These are phyloP conservation scores for Cryphonectria japonica DNA, from an alignment of 2,329 filamentous ascomycete genomes.

Conservation along the genomic window DNA sequence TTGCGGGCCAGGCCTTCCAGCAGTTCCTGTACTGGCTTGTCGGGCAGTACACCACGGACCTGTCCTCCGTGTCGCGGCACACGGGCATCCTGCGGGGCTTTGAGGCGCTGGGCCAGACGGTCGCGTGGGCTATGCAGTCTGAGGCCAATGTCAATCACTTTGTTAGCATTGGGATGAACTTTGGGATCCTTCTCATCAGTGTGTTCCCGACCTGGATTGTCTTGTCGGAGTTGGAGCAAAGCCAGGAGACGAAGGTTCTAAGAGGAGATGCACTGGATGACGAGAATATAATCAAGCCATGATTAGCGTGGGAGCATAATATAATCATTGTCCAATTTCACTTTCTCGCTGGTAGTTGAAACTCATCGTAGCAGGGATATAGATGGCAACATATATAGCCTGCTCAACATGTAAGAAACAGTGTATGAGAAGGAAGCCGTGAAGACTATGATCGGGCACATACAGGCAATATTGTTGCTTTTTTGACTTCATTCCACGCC, in stretches of 20 bases:
- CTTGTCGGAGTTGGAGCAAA: conserved; percentile 37
- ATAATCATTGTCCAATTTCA: not conserved
- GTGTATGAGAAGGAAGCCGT: not conserved
- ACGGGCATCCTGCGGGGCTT: conserved; percentile 39
- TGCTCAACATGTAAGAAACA: not conserved
- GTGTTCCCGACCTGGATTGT: conserved; percentile 39
- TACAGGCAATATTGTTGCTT: not conserved
- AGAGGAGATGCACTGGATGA: not conserved
- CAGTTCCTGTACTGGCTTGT: conserved; percentile 41
- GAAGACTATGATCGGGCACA: not conserved
- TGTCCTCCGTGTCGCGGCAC: conserved; percentile 38
- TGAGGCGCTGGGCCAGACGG: conserved; percentile 39
- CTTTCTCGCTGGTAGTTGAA: not conserved
- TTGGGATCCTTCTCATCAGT: conserved; percentile 37
- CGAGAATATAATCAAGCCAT: not conserved
- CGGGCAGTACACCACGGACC: conserved; percentile 38
- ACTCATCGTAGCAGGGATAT: not conserved
- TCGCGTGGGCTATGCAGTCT: conserved; percentile 41
- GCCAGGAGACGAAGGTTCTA: conserved; percentile 33
- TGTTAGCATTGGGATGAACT: conserved; percentile 39
- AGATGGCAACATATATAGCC: not conserved
- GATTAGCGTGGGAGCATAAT: too few relatives aligned
- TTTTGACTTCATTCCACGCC: not conserved
- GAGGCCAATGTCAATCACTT: conserved; percentile 39
- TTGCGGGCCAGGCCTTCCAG: conserved; percentile 42